A percentile compares a stretch with the other conserved stretches of the same genome.
Evolutionary conservation across 2,329 filamentous ascomycete genomes (phyloP).

Genomic region (Gremmenia infestans): DNA sequence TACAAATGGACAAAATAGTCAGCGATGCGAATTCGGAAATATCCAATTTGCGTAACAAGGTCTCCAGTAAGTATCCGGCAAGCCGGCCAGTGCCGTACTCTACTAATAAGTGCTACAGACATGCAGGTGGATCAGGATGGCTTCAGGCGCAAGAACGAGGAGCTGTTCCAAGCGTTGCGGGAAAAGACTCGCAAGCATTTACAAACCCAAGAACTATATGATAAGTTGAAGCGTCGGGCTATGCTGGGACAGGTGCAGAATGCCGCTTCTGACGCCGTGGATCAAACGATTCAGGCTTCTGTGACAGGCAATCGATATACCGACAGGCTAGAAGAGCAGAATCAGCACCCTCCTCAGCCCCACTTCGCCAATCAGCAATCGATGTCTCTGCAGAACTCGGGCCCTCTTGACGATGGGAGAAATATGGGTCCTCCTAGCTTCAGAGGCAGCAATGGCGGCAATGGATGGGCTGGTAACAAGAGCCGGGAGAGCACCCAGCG

Average conservation of each 20-base stretch:
- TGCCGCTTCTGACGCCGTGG: slow-evolving; percentile 47
- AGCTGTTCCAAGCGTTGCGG: slow-evolving; percentile 59
- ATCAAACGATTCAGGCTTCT: slow-evolving; percentile 36
- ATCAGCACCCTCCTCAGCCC: slow-evolving; percentile 14
- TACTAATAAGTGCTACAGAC: slow-evolving; percentile 32
- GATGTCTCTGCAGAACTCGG: slow-evolving; percentile 5
- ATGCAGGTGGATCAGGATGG: slow-evolving; percentile 58
- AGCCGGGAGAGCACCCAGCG: slow-evolving; percentile 18
- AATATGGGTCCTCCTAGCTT: slow-evolving; percentile 9
- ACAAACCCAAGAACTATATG: slow-evolving; percentile 62
- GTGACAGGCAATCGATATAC: slow-evolving; percentile 22
- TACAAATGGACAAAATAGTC: slow-evolving; percentile 67
- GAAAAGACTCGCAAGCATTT: slow-evolving; percentile 67
- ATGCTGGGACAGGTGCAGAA: slow-evolving; percentile 51
- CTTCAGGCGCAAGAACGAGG: slow-evolving; percentile 66
- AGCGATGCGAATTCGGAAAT: slow-evolving; percentile 73
- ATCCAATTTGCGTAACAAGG: slow-evolving; percentile 56
- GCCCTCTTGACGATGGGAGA: neutral
- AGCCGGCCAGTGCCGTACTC: neutral
- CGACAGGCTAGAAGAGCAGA: slow-evolving; percentile 20
- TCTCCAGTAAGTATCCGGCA: slow-evolving; percentile 48
- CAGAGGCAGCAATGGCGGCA: slow-evolving; percentile 6
- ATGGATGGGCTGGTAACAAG: slow-evolving; percentile 21
- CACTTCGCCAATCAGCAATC: slow-evolving; percentile 15
- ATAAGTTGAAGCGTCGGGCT: slow-evolving; percentile 52